Base-by-base conservation (phyloP, 192 early-diverging fungal genomes). In the Coemansia sp. region DNA sequence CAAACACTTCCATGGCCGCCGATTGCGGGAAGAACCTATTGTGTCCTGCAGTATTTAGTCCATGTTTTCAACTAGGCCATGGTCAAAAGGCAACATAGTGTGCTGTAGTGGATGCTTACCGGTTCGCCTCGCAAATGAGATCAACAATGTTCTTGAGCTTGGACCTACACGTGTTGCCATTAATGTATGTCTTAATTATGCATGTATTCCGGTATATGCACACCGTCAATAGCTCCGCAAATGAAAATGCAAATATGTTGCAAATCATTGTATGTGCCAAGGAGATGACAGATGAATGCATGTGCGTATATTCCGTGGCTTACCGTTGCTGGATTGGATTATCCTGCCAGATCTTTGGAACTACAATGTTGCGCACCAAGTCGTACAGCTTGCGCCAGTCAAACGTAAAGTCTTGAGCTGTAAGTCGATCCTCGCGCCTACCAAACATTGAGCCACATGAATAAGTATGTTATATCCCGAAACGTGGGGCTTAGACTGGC, bases 331-430 rank as follows among this genome's bases (percentile, higher is more conserved):
- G 84, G 45, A 90, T 54, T 38, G 85, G 69, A 38, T 83, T 85
- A 71, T 84, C 82, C 58, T 89, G 86, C 77, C 88, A 81, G 45
- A 81, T 72, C 70, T 89, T 89, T 52, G 89, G 88, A 66, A 89
- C 87, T 41, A 86, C 72, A 29, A 81, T 35, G 38, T 52, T 52
- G 19, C 83, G 65, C 48, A 88, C 81, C 56, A 85, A 70, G 14
- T 89, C 83, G 79, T 87, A 93, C 25, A 93, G 63, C 23, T 88
- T 88, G 39, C 86, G 62, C 93, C 93, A 95, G 27, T 88, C 84
- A 27, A 95, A 71, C n/a, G 73, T 65, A 5, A 95, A 58, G 48
- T 86, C 85, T 11, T 87, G 81, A 4, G 78, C 71, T 3, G 86
- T 87, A 17, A 95, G 60, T 45, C 51, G 41, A 4, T 68, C 66